A percentile compares a stretch with the other conserved stretches of the same genome.
These are phyloP conservation scores for Sphaerobolus stellatus DNA, from an alignment of 1,284 basidiomycete genomes.

Conservation along the genomic window DNA sequence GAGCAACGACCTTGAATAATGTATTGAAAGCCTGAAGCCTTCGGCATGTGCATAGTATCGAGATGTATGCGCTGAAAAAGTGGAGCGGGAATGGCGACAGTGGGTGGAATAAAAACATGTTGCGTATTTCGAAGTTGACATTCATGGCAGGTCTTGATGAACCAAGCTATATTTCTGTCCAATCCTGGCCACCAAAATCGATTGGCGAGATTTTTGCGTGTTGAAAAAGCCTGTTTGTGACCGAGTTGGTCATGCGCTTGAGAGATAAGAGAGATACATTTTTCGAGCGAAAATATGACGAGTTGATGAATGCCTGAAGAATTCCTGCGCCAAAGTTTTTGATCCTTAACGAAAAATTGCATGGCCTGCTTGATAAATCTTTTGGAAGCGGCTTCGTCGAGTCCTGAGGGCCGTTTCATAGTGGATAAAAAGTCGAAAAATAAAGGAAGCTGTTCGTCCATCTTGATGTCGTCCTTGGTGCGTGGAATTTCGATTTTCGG, in stretches of 20 bases:
- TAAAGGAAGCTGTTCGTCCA: no score
- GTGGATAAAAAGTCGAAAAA: no score
- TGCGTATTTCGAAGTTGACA: constrained; percentile 4
- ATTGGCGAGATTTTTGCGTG: neutral
- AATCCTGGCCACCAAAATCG: constrained; percentile 12
- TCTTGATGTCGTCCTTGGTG: no score
- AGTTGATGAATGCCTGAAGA: neutral
- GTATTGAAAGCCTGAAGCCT: no score
- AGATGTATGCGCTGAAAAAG: constrained; percentile 9
- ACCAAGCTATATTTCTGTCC: neutral
- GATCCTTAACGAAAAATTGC: neutral
- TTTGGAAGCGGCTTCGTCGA: neutral
- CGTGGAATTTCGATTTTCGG: no score
- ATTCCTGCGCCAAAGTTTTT: neutral
- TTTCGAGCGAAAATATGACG: neutral
- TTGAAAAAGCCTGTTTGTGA: constrained; percentile 6
- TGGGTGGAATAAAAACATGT: neutral
- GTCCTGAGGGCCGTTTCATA: no score
- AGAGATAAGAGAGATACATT: neutral
- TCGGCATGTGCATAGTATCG: constrained; percentile 8
- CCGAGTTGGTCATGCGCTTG: constrained; percentile 5
- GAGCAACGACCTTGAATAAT: no score
- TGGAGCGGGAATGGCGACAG: neutral
- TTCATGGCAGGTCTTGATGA: neutral
- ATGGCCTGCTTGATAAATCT: neutral